These are phyloP conservation scores for Fraxinus cuspidata DNA, from an alignment of 257 asterid species.

Conservation along the genomic window DNA sequence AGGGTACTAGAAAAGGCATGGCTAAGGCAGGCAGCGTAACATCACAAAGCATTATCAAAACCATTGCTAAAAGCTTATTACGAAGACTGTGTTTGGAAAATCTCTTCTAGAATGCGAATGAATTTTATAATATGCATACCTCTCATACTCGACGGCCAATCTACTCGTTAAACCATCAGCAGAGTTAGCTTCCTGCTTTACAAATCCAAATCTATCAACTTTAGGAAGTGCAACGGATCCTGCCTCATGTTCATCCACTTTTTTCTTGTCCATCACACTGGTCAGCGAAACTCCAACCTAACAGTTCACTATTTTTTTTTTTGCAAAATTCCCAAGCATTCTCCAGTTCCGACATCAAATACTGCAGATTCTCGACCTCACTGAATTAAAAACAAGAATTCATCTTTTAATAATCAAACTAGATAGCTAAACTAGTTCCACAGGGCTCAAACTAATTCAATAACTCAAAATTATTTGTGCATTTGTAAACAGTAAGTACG, in stretches of 20 bases:
- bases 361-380: conserved; percentile 17
- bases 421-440: conserved; percentile 3
- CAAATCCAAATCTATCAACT: conserved; percentile 76
- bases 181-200: conserved; percentile 60
- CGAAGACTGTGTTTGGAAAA: not conserved
- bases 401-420: conserved; percentile 21
- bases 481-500: not conserved
- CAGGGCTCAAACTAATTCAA: conserved; percentile 9
- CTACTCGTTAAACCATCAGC: conserved; percentile 64
- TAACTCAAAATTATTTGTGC: not conserved
- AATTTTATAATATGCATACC: conserved; percentile 44
- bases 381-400: conserved; percentile 19
- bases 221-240: conserved; percentile 46
- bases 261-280: conserved; percentile 70
- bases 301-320: conserved; percentile 10
- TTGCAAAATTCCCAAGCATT: conserved; percentile 30
- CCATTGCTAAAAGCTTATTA: not conserved
- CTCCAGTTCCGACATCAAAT: conserved; percentile 30
- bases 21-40: conserved; percentile 7
- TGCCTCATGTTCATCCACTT: conserved; percentile 66
- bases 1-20: not conserved
- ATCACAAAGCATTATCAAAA: conserved; percentile 7
- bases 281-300: conserved; percentile 24
- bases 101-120: not conserved
- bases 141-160: conserved; percentile 70